Conservation (phyloP, 352 stramenopile species). For the Aphanomyces astaci region DNA sequence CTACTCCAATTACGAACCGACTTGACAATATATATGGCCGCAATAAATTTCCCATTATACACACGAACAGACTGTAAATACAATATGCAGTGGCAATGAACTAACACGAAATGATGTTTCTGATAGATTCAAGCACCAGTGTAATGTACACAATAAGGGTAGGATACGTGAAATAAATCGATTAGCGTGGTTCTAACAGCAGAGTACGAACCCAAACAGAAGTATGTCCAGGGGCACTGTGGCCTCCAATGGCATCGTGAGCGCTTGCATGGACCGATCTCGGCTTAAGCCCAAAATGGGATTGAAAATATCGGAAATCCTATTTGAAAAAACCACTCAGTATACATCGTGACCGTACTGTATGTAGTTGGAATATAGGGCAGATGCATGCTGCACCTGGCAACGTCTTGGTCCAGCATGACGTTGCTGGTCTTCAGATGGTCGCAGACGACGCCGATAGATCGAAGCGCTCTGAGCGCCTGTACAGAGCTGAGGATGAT, state of each 20-base stretch:
- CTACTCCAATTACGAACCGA: too few species aligned
- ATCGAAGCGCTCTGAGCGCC: conserved; percentile 41
- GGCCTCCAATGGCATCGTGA: conserved; percentile 53
- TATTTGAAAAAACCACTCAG: too few species aligned
- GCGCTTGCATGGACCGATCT: conserved; percentile 39
- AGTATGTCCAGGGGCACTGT: conserved; percentile 62
- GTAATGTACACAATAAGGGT: too few species aligned
- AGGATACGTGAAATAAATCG: background rate
- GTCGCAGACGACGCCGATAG: conserved; percentile 60
- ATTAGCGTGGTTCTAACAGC: too few species aligned
- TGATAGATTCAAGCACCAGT: too few species aligned
- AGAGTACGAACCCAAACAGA: conserved; percentile 54
- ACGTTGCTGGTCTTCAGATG: conserved; percentile 59
- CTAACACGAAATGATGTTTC: too few species aligned
- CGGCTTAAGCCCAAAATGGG: conserved; percentile 54
- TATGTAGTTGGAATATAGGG: background rate
- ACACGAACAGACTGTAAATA: too few species aligned
- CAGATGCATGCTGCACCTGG: conserved; percentile 25
- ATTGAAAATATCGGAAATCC: conserved; percentile 53
- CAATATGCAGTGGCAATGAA: too few species aligned
- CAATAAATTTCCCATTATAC: too few species aligned
- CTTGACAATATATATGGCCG: too few species aligned
- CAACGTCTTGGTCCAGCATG: conserved; percentile 50
- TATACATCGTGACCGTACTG: too few species aligned
- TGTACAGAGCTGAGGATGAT: background rate